Percentiles rank a stretch among this genome's conserved stretches.
These are phyloP conservation scores for Cutaneotrichosporon dermatis DNA, from an alignment of 1,284 basidiomycete genomes.

Conservation along the genomic window DNA sequence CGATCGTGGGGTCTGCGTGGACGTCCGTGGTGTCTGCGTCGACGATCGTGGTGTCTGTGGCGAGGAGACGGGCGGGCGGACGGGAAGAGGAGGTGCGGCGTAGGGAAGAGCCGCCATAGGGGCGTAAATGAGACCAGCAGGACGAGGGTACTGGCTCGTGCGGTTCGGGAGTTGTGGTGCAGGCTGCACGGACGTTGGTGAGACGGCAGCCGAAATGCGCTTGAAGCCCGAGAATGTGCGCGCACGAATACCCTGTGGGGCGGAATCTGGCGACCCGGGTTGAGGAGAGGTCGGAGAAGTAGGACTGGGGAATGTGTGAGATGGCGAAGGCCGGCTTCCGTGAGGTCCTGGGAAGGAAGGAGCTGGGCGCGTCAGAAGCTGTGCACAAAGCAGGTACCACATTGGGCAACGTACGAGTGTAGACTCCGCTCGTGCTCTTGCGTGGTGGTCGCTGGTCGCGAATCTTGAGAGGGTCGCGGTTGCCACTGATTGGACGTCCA, in stretches of 20 bases:
- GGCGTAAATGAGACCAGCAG: background rate
- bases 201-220: conserved; percentile 5
- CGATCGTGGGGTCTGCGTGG: too few relatives aligned
- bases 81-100: background rate
- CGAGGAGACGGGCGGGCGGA: background rate
- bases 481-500: background rate
- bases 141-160: background rate
- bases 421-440: conserved; percentile 17
- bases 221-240: conserved; percentile 11
- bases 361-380: conserved; percentile 3
- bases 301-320: background rate
- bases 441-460: conserved; percentile 15
- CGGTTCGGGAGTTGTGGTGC: background rate
- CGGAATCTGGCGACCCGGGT: background rate
- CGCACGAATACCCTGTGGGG: background rate
- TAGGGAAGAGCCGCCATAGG: background rate
- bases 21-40: too few relatives aligned
- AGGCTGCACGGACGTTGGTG: background rate
- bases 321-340: background rate
- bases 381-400: background rate
- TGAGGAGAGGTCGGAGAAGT: background rate
- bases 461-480: conserved; percentile 18
- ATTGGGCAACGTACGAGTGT: conserved; percentile 15
- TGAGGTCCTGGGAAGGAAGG: conserved; percentile 14
- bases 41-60: too few relatives aligned